Base-by-base conservation (phyloP, 169 alveolate species). In the Eimeria tenella region DNA sequence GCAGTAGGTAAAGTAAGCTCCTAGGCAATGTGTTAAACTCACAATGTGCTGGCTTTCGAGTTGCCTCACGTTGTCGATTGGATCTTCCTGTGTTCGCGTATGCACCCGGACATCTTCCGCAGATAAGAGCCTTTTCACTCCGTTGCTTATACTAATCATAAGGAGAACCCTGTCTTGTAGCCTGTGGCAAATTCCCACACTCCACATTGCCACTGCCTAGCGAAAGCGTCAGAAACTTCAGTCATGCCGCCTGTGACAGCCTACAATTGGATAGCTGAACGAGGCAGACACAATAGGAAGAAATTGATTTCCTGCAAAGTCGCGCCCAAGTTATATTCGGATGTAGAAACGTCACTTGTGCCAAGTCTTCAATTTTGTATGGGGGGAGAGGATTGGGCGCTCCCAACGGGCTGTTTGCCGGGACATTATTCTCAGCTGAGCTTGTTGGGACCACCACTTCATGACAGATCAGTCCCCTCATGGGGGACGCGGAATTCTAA, bases 291-390 rank as follows among this genome's bases (percentile, higher is more conserved):
- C 7, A 31, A 19, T 60, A 42, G 55, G 68, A 84, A 63, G 1
- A 31, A 4, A 60, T 60, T 6, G 25, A 50, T n/a, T 19, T 9
- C 55, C 6, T 73, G 23, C 53, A 49, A 42, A 13, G 9, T n/a
- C 3, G 92, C 81, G 49, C 31, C 49, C 50, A 84, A 62, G 52
- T 52, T 84, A 52, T 5, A 23, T n/a, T 84, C 91, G 21, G 91
- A 84, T 50, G 68, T 84, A 65, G 92, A 84, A 84, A 56, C 92
- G 15, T 77, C 92, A 63, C 81, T 21, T 62, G 65, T 55, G 17
- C 92, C 68, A 49, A 84, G 92, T 8, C 92, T 84, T 42, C 92
- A 84, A 79, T 84, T 84, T 50, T 84, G 92, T n/a, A 62, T 63
- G 92, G 68, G 81, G 19, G 4, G 17, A 4, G 92, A 56, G 8